Conservation (phyloP, 805 yeast genomes). For the Saturnispora ahearnii region DNA sequence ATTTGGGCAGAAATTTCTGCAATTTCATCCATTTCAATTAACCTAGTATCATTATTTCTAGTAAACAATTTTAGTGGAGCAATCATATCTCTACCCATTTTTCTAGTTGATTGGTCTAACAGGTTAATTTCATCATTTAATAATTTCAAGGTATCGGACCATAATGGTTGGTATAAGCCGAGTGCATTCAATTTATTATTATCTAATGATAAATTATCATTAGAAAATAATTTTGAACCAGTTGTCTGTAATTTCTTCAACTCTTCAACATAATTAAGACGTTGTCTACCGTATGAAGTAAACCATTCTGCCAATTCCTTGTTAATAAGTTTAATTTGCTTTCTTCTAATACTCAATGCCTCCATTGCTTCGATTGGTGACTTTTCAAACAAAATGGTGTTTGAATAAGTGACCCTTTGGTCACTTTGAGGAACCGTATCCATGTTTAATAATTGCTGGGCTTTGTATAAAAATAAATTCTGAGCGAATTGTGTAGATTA, state of each 20-base stretch:
- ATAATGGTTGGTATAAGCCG: slow-evolving; percentile 36
- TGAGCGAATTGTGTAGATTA: background rate
- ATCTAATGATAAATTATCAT: slow-evolving; percentile 33
- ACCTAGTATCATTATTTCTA: slow-evolving; percentile 40
- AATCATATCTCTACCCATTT: slow-evolving; percentile 47
- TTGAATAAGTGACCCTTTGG: slow-evolving; percentile 26
- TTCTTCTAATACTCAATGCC: slow-evolving; percentile 46
- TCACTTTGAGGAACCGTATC: slow-evolving; percentile 13
- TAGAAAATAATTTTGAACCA: slow-evolving; percentile 29
- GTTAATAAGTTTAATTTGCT: slow-evolving; percentile 46
- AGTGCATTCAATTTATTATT: slow-evolving; percentile 40
- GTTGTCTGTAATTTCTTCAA: slow-evolving; percentile 32
- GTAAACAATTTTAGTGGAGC: slow-evolving; percentile 45
- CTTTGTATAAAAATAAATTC: background rate
- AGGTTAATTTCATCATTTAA: slow-evolving; percentile 37
- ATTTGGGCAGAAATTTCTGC: slow-evolving; percentile 20
- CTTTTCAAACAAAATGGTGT: slow-evolving; percentile 30
- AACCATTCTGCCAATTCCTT: slow-evolving; percentile 56
- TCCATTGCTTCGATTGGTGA: slow-evolving; percentile 54
- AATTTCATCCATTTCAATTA: slow-evolving; percentile 33
- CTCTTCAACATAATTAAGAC: slow-evolving; percentile 39
- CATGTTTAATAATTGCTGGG: background rate
- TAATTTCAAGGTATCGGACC: slow-evolving; percentile 35
- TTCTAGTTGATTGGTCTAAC: slow-evolving; percentile 38
- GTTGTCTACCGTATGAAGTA: slow-evolving; percentile 41